Evolutionary conservation across 2,329 filamentous ascomycete species (phyloP).

Genomic region (Aspergillus caelatus): DNA sequence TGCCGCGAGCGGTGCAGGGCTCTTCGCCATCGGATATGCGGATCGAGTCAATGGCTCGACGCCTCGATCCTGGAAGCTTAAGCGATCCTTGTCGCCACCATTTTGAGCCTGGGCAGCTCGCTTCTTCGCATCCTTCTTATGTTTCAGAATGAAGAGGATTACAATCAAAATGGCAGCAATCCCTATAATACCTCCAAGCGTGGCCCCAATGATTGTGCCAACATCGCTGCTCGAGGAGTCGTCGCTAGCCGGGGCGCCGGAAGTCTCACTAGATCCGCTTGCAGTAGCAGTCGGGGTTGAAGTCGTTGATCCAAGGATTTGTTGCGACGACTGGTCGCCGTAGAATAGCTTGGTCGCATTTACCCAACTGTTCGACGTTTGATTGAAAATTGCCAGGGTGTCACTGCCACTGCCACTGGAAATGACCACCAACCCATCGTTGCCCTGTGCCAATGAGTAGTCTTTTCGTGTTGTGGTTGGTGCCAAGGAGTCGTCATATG

Average conservation of each 20-base stretch:
- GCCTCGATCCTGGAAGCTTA: slow-evolving; percentile 50
- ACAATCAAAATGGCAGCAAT: slow-evolving; percentile 70
- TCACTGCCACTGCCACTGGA: slow-evolving; percentile 72
- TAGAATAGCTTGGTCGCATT: slow-evolving; percentile 68
- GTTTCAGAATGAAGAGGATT: slow-evolving; percentile 69
- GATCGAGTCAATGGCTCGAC: slow-evolving; percentile 46
- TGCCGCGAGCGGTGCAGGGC: slow-evolving; percentile 37
- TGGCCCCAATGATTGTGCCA: slow-evolving; percentile 74
- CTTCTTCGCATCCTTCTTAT: slow-evolving; percentile 55
- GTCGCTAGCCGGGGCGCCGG: slow-evolving; percentile 37
- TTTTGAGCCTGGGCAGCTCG: slow-evolving; percentile 53
- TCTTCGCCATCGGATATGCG: slow-evolving; percentile 50
- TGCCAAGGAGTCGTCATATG: slow-evolving; percentile 75
- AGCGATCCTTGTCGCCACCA: slow-evolving; percentile 59
- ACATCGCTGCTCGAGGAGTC: slow-evolving; percentile 32
- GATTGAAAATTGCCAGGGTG: slow-evolving; percentile 76
- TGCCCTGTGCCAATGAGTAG: slow-evolving; percentile 71
- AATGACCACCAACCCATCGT: slow-evolving; percentile 70
- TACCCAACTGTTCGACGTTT: slow-evolving; percentile 74
- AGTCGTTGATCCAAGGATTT: slow-evolving; percentile 28
- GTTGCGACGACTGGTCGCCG: slow-evolving; percentile 46
- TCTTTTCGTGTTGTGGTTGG: slow-evolving; percentile 66
- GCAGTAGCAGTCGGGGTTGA: slow-evolving; percentile 32
- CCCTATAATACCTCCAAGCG: slow-evolving; percentile 78
- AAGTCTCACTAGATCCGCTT: slow-evolving; percentile 32